Evolutionary conservation across 1,139 yeast genomes (phyloP).

Genomic region (Candida labiduridarum): DNA sequence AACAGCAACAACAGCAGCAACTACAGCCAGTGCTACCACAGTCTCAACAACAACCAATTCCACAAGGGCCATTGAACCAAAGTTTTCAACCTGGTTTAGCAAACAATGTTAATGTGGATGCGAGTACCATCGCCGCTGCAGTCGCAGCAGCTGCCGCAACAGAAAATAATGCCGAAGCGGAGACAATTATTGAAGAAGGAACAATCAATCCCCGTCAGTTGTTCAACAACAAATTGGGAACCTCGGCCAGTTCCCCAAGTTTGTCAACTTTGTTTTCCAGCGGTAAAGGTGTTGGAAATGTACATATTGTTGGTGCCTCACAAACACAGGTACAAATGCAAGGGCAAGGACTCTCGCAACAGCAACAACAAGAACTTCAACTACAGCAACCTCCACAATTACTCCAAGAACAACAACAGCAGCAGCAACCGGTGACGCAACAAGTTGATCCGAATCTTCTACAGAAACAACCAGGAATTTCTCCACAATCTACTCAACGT

Average conservation of each 20-base stretch:
- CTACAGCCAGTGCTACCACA: constrained; percentile 1
- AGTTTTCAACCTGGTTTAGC: constrained; percentile 9
- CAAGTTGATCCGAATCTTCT: background rate
- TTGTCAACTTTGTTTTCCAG: constrained; percentile 16
- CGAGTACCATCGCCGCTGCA: constrained; percentile 13
- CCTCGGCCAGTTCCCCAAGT: constrained; percentile 19
- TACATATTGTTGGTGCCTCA: constrained; percentile 11
- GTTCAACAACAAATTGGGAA: constrained; percentile 19
- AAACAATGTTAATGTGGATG: constrained; percentile 13
- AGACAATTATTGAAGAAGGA: constrained; percentile 19
- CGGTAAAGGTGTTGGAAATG: background rate
- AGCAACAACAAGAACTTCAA: constrained; percentile 6
- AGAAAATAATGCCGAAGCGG: constrained; percentile 13
- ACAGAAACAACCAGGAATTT: constrained; percentile 2
- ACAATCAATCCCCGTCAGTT: constrained; percentile 41
- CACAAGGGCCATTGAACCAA: constrained; percentile 6
- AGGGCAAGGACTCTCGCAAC: constrained; percentile 5
- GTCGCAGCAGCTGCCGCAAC: constrained; percentile 15
- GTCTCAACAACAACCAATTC: background rate
- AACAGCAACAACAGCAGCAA: background rate
- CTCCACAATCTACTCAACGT: constrained; percentile 4
- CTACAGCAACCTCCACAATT: background rate
- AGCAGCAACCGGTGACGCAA: background rate
- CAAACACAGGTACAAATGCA: constrained; percentile 6
- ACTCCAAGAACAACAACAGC: constrained; percentile 1